phyloP scores from a whole-genome alignment of 1,139 yeast genomes.

The Pneumocystis sp. region DNA sequence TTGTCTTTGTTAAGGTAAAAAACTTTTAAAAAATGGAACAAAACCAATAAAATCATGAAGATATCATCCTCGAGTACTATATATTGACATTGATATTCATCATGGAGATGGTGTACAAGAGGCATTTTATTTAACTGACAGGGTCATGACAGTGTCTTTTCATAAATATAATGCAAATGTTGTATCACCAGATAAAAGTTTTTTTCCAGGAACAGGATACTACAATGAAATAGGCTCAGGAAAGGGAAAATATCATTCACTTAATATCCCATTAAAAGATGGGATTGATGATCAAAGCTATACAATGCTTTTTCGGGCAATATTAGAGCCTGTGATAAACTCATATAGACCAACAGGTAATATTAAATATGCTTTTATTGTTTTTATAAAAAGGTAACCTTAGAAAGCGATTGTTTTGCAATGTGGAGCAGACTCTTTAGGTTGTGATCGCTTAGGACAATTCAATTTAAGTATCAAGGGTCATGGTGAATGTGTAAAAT shows the following conservation, averaged over 20 bases:
- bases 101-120: slow-evolving; percentile 99
- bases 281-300: slow-evolving; percentile 94
- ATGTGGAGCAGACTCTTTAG: slow-evolving; percentile 93
- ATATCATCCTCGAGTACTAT: slow-evolving; percentile 78
- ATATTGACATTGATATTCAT: slow-evolving; percentile 88
- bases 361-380: not conserved
- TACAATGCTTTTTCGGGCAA: slow-evolving; percentile 57
- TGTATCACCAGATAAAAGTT: slow-evolving; percentile 19
- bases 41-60: slow-evolving; percentile 23
- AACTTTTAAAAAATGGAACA: not conserved
- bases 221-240: slow-evolving; percentile 78
- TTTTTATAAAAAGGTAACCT: not conserved
- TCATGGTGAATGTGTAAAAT: slow-evolving; percentile 88
- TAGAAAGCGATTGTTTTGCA: slow-evolving; percentile 64
- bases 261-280: slow-evolving; percentile 87
- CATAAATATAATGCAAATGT: slow-evolving; percentile 83
- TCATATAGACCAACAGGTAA: slow-evolving; percentile 58
- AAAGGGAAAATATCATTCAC: slow-evolving; percentile 67
- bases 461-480: slow-evolving; percentile 82
- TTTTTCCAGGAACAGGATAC: slow-evolving; percentile 93
- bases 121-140: slow-evolving; percentile 85
- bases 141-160: slow-evolving; percentile 90
- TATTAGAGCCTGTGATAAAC: slow-evolving; percentile 74
- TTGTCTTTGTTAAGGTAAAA: slow-evolving; percentile 41
- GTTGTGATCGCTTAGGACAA: slow-evolving; percentile 86